These are phyloP conservation scores for Metarhizium guizhouense DNA, from an alignment of 2,329 filamentous ascomycete species.

Conservation along the genomic window DNA sequence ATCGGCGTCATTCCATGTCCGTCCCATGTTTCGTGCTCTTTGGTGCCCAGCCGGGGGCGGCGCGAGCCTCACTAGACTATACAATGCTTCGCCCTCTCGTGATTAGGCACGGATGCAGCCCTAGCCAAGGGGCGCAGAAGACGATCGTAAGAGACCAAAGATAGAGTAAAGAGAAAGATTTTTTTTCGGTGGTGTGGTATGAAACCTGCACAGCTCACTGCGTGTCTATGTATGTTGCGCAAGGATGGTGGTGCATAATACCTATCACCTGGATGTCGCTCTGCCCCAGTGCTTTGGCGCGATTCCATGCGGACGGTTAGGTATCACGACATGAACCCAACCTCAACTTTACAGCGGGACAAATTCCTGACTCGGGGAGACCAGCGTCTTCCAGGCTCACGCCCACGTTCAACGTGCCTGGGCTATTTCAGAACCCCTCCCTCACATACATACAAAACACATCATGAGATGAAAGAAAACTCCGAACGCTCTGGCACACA, in stretches of 20 bases:
- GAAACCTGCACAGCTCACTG: background rate
- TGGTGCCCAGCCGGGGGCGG: background rate
- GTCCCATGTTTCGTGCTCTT: background rate
- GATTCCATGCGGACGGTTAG: conserved; percentile 1
- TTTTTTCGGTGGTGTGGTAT: background rate
- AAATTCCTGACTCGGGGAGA: background rate
- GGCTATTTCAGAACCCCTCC: too few species aligned
- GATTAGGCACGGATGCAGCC: conserved; percentile 7
- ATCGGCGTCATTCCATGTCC: background rate
- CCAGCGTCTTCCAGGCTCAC: background rate
- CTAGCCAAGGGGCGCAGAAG: background rate
- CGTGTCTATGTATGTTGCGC: background rate
- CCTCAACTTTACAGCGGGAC: background rate
- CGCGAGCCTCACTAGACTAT: background rate
- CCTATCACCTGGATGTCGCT: background rate
- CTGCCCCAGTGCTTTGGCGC: background rate
- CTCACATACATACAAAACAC: background rate
- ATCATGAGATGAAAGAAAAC: background rate
- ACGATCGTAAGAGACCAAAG: background rate
- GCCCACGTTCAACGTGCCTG: too few species aligned
- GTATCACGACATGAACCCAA: conserved; percentile 7
- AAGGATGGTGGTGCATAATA: background rate
- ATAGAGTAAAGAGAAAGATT: background rate
- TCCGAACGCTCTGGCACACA: background rate
- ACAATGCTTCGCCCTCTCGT: conserved; percentile 1